Evolutionary conservation across 805 yeast genomes (phyloP).

Genomic region (Jamesozyma rosinii): DNA sequence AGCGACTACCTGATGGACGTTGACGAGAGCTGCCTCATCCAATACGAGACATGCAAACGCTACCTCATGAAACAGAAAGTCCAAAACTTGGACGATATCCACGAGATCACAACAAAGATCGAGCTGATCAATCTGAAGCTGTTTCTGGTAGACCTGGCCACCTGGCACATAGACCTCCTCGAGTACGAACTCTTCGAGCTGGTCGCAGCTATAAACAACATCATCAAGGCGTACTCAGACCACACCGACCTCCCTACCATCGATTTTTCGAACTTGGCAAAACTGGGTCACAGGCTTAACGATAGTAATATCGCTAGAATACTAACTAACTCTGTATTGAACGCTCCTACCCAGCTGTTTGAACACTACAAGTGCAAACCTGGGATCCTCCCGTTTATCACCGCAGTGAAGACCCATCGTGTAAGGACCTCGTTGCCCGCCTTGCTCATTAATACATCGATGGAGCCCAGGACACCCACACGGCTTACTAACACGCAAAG

Average conservation of each 20-base stretch:
- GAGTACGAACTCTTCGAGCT: constrained; percentile 25
- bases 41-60: constrained; percentile 28
- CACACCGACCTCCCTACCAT: constrained; percentile 23
- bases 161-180: constrained; percentile 39
- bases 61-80: constrained; percentile 5
- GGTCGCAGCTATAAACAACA: constrained; percentile 20
- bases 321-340: constrained; percentile 17
- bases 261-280: constrained; percentile 2
- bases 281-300: constrained; percentile 4
- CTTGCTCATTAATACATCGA: too few relatives aligned
- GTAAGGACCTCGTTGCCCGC: too few relatives aligned
- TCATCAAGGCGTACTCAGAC: constrained; percentile 21
- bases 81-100: constrained; percentile 10
- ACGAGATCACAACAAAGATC: constrained; percentile 21
- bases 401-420: constrained; percentile 15
- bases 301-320: constrained; percentile 17
- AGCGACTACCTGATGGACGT: constrained; percentile 38
- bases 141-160: constrained; percentile 39
- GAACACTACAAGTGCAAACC: constrained; percentile 17
- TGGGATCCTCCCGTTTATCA: constrained; percentile 18
- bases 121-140: constrained; percentile 41
- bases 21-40: constrained; percentile 37
- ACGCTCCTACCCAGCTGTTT: constrained; percentile 20
- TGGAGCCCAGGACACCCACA: too few relatives aligned
- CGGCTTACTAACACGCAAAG: too few relatives aligned